A percentile compares a stretch with the other conserved stretches of the same genome.
Conservation (phyloP, 1,139 yeast species). For the Pichia sp. region DNA sequence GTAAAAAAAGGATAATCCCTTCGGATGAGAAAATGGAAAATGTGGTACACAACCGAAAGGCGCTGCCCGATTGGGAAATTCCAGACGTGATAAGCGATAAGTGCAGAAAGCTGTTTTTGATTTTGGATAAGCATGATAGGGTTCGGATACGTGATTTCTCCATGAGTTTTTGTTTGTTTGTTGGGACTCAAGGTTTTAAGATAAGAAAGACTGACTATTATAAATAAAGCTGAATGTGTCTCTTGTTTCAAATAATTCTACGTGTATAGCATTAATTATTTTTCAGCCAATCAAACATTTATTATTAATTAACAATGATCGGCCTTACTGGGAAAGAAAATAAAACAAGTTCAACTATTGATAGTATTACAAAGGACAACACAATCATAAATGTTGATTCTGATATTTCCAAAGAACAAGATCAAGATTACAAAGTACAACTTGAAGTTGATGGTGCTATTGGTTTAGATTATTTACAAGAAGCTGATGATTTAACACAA, state of each 20-base stretch:
- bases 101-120: too few species aligned
- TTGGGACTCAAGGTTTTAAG: background rate
- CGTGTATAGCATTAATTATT: too few species aligned
- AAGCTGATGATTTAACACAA: background rate
- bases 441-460: background rate
- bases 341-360: background rate
- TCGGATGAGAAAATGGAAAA: too few species aligned
- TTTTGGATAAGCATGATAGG: too few species aligned
- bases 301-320: background rate
- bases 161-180: too few species aligned
- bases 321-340: background rate
- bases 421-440: conserved; percentile 14
- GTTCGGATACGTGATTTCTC: too few species aligned
- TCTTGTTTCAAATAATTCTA: too few species aligned
- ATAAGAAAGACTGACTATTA: background rate
- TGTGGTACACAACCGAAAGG: too few species aligned
- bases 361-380: background rate
- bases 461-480: background rate
- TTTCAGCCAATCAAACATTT: background rate
- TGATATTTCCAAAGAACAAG: background rate
- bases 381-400: background rate
- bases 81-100: too few species aligned
- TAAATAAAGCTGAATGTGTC: background rate
- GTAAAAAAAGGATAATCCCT: too few species aligned
- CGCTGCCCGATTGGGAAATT: too few species aligned